Conservation (phyloP, 2,329 filamentous ascomycete genomes). For the Xenosphaeropsis pyriputrescens region DNA sequence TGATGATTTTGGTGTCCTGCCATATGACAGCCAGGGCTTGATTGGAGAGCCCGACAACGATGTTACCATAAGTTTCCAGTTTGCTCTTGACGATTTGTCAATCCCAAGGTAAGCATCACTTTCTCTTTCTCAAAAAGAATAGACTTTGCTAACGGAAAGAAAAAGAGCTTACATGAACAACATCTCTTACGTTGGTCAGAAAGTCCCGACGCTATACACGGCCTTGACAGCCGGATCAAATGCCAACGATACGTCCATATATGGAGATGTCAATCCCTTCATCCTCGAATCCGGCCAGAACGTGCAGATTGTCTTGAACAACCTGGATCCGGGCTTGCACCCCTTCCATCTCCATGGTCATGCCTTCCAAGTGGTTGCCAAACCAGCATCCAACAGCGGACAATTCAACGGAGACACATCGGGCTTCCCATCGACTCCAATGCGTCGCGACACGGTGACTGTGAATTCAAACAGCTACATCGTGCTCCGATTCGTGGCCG, state of each 20-base stretch:
- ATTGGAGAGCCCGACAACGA: constrained; percentile 1
- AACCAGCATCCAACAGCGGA: constrained; percentile 21
- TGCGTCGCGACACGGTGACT: constrained; percentile 53
- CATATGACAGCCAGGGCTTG: constrained; percentile 4
- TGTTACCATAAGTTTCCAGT: constrained; percentile 8
- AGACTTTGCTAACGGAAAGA: not conserved
- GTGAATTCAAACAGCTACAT: constrained; percentile 49
- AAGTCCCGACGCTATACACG: constrained; percentile 70
- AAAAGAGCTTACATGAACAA: constrained; percentile 35
- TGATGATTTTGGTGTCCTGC: constrained; percentile 1
- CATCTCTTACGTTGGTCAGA: constrained; percentile 58
- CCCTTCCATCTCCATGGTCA: constrained; percentile 63
- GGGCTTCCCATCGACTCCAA: constrained; percentile 32
- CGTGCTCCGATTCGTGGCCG: constrained; percentile 45
- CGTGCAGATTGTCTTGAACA: constrained; percentile 38
- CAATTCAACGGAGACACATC: constrained; percentile 10
- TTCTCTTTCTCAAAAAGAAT: not conserved
- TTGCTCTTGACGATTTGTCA: constrained; percentile 5
- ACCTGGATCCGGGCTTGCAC: constrained; percentile 40
- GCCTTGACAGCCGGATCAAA: constrained; percentile 42
- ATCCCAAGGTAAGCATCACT: constrained; percentile 5
- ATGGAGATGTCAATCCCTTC: constrained; percentile 48
- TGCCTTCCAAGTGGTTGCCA: constrained; percentile 49
- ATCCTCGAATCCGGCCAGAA: constrained; percentile 49
- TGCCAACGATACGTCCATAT: constrained; percentile 36